Evolutionary conservation across 129 eudicot species (phyloP), one percentile per base, ranked within the genome.

Genomic region (Deinandra increscens): DNA sequence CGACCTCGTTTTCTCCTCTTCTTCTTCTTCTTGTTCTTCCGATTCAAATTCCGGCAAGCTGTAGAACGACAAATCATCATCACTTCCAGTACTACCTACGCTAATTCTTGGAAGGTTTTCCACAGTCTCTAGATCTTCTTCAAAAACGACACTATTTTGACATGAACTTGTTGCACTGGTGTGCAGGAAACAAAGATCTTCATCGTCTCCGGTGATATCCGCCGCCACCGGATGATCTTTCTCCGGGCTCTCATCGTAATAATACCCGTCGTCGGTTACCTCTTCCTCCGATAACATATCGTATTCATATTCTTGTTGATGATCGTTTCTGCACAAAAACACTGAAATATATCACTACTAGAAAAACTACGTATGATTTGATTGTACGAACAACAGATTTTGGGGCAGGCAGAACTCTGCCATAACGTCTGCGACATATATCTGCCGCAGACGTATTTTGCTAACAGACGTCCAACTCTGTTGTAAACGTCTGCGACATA

Each of bases 271-370:
- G 29, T 53, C 18, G 29, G 9, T 62, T 49, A 18, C 64, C 23
- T 72, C 86, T 45, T 78, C 11, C 81, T 91, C 97, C 0, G 89
- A 75, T 66, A 75, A 65, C 4, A 20, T 70, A 5, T 23, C 76
- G 56, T 72, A 90, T 18, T 88, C 96, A 20, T 73, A 73, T 73
- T 78, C 80, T 6, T 84, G 95, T 38, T n/a, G n/a, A n/a, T n/a
- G n/a, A n/a, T 92, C 89, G 46, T 84, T 78, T 70, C 83, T 80
- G 60, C 83, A 4, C 2, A 33, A 33, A 33, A 33, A 33, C 2
- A 5, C 5, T 33, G 5, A 33, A n/a, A n/a, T n/a, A n/a, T n/a
- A n/a, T n/a, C n/a, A n/a, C n/a, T n/a, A n/a, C n/a, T n/a, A n/a
- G n/a, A 26, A 26, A 26, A 26, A 26, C 31, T 26, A 26, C 1